These are phyloP conservation scores for Sphagnum tenellum DNA, from an alignment of 225 moss, liverwort and hornwort species.

Conservation along the genomic window DNA sequence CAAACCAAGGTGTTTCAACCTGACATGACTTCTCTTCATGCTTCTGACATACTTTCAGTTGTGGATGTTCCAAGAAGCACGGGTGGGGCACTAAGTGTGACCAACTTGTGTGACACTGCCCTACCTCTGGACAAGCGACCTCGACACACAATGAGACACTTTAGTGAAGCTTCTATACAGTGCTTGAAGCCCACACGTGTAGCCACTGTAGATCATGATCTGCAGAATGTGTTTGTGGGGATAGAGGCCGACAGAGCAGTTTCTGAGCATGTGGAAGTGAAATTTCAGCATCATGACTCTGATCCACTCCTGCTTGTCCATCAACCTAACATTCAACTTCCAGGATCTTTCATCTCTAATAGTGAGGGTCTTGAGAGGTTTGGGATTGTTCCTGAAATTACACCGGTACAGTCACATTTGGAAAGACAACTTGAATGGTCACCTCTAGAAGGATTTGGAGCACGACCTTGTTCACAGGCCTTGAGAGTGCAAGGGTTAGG, in stretches of 20 bases:
- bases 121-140: too few species aligned
- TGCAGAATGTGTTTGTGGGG: not conserved
- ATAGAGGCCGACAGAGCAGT: not conserved
- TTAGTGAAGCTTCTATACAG: not conserved
- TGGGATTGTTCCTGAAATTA: too few species aligned
- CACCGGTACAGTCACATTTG: too few species aligned
- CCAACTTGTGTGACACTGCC: not conserved
- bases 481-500: constrained; percentile 17
- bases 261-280: not conserved
- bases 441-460: too few species aligned
- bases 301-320: not conserved
- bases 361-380: constrained; percentile 1
- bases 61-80: too few species aligned
- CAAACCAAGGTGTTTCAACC: too few species aligned
- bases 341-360: not conserved
- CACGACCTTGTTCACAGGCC: not conserved
- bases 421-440: too few species aligned
- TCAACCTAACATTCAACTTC: not conserved
- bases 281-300: not conserved
- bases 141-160: too few species aligned
- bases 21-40: too few species aligned
- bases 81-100: not conserved
- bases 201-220: not conserved
- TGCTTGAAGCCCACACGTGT: not conserved
- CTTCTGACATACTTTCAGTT: too few species aligned